Evolutionary conservation across 441 rosid species (phyloP).

Genomic region (Adansonia madagascariensis): DNA sequence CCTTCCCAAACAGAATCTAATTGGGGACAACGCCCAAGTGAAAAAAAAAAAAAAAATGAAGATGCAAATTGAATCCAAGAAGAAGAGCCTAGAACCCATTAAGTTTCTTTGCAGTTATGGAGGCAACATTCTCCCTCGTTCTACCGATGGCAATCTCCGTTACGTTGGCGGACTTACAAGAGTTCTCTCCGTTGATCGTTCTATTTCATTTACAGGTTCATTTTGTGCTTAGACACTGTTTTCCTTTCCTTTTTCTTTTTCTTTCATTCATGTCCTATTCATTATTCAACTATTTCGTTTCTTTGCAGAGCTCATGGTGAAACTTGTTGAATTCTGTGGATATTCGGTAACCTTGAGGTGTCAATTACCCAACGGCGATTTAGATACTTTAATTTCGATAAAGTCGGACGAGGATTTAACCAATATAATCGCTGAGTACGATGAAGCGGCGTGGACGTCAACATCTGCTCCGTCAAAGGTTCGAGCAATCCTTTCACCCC

Average conservation of each 20-base stretch:
- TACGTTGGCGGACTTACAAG: conserved; percentile 86
- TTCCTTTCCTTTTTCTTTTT: not conserved
- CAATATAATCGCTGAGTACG: conserved; percentile 61
- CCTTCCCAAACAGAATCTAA: not conserved
- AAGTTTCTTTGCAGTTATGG: conserved; percentile 87
- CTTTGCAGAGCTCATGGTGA: conserved; percentile 71
- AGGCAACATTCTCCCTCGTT: conserved; percentile 74
- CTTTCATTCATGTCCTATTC: not conserved
- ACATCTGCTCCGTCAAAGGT: conserved; percentile 47
- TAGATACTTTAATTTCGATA: conserved; percentile 73
- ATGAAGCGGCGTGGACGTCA: conserved; percentile 28
- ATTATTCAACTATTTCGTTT: not conserved
- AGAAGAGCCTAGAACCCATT: conserved; percentile 24
- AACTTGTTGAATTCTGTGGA: conserved; percentile 75
- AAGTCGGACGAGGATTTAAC: conserved; percentile 76
- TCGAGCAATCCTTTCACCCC: conserved; percentile 63
- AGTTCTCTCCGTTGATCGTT: conserved; percentile 65
- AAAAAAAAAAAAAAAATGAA: conserved; percentile 32
- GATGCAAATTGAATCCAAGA: conserved; percentile 24
- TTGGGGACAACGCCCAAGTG: too few relatives aligned
- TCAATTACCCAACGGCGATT: conserved; percentile 74
- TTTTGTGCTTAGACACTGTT: not conserved
- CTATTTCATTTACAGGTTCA: conserved; percentile 64
- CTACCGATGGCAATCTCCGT: conserved; percentile 71
- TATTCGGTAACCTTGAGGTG: conserved; percentile 63